Conservation (phyloP, 2,329 filamentous ascomycete genomes). For the Neocucurbitaria cava region DNA sequence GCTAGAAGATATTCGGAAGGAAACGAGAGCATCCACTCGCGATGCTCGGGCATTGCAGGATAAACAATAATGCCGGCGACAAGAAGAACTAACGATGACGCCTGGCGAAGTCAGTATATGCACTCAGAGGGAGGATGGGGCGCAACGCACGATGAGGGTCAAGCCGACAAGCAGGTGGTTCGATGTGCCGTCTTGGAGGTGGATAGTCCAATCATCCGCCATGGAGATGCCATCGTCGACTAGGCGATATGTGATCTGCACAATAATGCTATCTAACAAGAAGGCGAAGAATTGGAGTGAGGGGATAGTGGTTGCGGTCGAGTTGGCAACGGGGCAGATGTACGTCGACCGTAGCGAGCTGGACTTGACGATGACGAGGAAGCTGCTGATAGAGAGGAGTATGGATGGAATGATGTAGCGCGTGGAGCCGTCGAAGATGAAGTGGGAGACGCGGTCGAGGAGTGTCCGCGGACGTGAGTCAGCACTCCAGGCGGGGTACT, state of each 20-base stretch:
- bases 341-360: constrained; percentile 39
- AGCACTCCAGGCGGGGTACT: constrained; percentile 39
- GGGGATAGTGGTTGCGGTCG: constrained; percentile 32
- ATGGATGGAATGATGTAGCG: constrained; percentile 43
- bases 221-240: constrained; percentile 35
- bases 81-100: constrained; percentile 37
- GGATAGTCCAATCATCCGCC: constrained; percentile 31
- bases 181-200: constrained; percentile 35
- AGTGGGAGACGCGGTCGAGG: constrained; percentile 35
- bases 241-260: constrained; percentile 33
- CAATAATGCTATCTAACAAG: constrained; percentile 35
- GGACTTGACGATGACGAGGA: constrained; percentile 38
- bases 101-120: constrained; percentile 31
- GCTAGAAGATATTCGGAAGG: constrained; percentile 41
- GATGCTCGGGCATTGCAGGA: constrained; percentile 41
- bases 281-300: constrained; percentile 41
- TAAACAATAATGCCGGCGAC: constrained; percentile 39
- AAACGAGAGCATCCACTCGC: constrained; percentile 43
- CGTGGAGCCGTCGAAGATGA: constrained; percentile 36
- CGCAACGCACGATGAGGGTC: constrained; percentile 35
- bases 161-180: constrained; percentile 37
- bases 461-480: constrained; percentile 27
- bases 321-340: constrained; percentile 39
- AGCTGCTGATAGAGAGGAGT: constrained; percentile 40
- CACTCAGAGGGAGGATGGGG: neutral